Conservation (phyloP, 148 eudicot species). For the Rhododendron henanense region DNA sequence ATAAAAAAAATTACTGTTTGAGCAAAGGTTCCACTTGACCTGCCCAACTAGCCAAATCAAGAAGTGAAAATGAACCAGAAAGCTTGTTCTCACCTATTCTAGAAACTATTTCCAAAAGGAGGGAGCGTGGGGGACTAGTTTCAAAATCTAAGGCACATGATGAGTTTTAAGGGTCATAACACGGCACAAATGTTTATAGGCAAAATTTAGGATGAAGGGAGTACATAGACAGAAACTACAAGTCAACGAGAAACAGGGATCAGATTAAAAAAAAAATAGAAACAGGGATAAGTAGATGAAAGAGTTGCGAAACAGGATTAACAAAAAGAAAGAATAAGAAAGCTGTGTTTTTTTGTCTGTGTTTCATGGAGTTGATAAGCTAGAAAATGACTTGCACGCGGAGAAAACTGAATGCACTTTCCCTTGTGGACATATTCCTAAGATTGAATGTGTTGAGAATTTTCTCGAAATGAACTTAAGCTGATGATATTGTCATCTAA, state of each 20-base stretch:
- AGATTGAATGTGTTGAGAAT: background rate
- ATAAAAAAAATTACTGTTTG: too few relatives aligned
- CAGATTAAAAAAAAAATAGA: background rate
- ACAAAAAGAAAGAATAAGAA: background rate
- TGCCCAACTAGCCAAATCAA: too few relatives aligned
- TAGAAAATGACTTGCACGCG: background rate
- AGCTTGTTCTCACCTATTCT: too few relatives aligned
- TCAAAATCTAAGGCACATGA: background rate
- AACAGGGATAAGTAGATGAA: background rate
- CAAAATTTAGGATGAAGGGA: background rate
- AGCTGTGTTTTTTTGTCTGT: background rate
- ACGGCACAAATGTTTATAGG: background rate
- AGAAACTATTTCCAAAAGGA: background rate
- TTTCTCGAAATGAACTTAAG: background rate
- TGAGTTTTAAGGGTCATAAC: background rate
- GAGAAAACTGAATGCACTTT: constrained; percentile 2
- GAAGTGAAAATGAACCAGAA: too few relatives aligned
- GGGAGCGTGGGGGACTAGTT: background rate
- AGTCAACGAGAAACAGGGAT: background rate
- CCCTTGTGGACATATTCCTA: background rate
- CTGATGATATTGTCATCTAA: background rate
- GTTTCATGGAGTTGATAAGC: background rate
- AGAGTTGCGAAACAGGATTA: background rate
- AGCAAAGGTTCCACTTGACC: too few relatives aligned
- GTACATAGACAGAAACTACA: background rate